Evolutionary conservation across 1,284 basidiomycete genomes (phyloP), one percentile per base, ranked within the genome.

Genomic region (Stygiomarasmius scandens): DNA sequence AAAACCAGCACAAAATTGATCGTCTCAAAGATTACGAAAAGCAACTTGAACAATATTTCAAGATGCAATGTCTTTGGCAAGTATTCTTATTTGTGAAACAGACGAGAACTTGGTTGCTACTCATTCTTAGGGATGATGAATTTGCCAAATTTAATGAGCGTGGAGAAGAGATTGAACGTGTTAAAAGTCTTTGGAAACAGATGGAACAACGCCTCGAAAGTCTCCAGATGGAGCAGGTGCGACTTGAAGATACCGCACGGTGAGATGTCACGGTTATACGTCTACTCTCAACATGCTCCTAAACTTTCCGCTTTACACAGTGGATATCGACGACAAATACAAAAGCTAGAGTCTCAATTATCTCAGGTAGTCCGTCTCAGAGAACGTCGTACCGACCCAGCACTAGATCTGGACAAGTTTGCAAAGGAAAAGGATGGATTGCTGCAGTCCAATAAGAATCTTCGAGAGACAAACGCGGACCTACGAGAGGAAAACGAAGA

Each of bases 1-100:
- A 86, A 68, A 86, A 77, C 44, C 82, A 86, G 58, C 87, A 87
- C 67, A 91, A 91, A 65, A 80, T 92, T 24, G 84, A 90, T 58
- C 78, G 87, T 9, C 70, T 92, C 48, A 74, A 79, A 58, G 89
- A 91, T 66, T 92, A 90, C 57, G 90, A 90, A 66, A 77, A 75
- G 52, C 83, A 87, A 63, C 89, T 93, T 44, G 84, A 89, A 47
- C 87, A 90, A 63, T 79, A 89, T 55, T 74, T 87, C 56, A 81
- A 83, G 58, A 81, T 89, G 68, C 86, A 90, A 64, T 79, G 80
- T 52, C 71, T 90, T 61, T 92, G 90, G 91, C 89, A 68, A 25
- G 79, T 68, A n/a, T 41, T 29, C 1, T 36, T 20, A 25, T 48
- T 57, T n/a, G n/a, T n/a, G n/a, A n/a, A 36, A 49, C 27, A 46